These are phyloP conservation scores for Acorus calamus DNA, from an alignment of 106 monocot species.

Conservation along the genomic window DNA sequence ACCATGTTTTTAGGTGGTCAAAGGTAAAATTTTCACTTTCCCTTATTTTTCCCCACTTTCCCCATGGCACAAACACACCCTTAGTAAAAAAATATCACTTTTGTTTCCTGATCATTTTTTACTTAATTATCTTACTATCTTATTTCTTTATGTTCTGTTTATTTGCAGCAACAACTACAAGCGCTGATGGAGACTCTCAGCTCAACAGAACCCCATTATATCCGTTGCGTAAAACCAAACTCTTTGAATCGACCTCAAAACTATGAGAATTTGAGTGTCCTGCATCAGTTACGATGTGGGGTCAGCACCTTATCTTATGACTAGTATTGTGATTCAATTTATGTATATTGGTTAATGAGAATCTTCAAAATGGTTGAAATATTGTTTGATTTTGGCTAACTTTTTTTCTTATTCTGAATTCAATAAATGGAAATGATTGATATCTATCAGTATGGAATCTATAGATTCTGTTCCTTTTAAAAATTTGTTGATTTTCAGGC, in stretches of 20 bases:
- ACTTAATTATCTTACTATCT: not conserved
- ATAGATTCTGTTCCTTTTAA: too few relatives aligned
- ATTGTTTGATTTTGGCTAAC: too few relatives aligned
- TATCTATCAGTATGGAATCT: too few relatives aligned
- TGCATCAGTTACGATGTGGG: constrained; percentile 87
- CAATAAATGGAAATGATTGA: too few relatives aligned
- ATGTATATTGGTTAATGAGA: too few relatives aligned
- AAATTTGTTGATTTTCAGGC: too few relatives aligned
- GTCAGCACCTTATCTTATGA: constrained; percentile 34
- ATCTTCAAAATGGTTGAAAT: too few relatives aligned
- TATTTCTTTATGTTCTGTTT: constrained; percentile 3
- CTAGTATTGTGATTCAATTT: not conserved
- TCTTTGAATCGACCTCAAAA: constrained; percentile 59
- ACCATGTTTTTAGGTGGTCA: too few relatives aligned
- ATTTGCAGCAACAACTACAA: constrained; percentile 82
- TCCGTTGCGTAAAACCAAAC: constrained; percentile 88
- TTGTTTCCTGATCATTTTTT: not conserved
- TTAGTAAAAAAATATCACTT: not conserved
- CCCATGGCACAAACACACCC: not conserved
- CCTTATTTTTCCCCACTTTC: not conserved
- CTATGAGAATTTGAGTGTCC: constrained; percentile 80
- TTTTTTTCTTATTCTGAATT: too few relatives aligned
- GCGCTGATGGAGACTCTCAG: constrained; percentile 85
- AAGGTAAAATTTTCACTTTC: not conserved
- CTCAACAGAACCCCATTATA: constrained; percentile 77